A percentile compares a stretch with the other conserved stretches of the same genome.
These are phyloP conservation scores for Curvularia sp. DNA, from an alignment of 2,329 filamentous ascomycete species.

Conservation along the genomic window DNA sequence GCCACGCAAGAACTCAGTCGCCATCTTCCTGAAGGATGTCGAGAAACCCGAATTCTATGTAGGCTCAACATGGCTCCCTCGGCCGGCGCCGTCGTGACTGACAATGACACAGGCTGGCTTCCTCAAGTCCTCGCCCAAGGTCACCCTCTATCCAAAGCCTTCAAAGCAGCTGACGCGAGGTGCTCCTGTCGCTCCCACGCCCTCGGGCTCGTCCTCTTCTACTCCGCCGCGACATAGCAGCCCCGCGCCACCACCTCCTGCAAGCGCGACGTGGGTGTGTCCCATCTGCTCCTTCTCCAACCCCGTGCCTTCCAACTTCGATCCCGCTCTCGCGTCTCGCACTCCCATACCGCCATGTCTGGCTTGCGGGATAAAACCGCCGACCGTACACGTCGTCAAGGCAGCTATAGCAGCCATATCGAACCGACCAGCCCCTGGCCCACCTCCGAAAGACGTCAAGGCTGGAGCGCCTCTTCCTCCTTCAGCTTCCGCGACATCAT, in stretches of 20 bases:
- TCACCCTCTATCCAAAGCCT: constrained; percentile 86
- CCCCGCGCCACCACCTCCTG: constrained; percentile 57
- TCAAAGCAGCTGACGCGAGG: constrained; percentile 68
- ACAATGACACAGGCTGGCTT: constrained; percentile 73
- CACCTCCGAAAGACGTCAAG: constrained; percentile 46
- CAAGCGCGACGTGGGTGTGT: constrained; percentile 88
- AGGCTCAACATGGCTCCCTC: constrained; percentile 5
- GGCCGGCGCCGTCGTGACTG: constrained; percentile 17
- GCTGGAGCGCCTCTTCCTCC: constrained; percentile 39
- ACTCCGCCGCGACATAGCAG: constrained; percentile 47
- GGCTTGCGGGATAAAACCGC: constrained; percentile 92
- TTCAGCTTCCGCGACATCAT: constrained; percentile 21
- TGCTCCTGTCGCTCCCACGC: constrained; percentile 56
- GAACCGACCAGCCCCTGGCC: constrained; percentile 56
- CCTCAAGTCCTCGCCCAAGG: constrained; percentile 91
- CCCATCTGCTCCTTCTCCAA: constrained; percentile 96
- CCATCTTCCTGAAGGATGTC: constrained; percentile 87
- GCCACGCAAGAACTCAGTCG: constrained; percentile 82
- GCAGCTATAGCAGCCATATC: constrained; percentile 80
- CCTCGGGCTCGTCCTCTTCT: constrained; percentile 35
- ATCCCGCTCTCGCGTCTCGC: constrained; percentile 78
- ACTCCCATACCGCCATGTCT: constrained; percentile 86
- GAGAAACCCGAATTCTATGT: constrained; percentile 80
- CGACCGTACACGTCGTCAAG: constrained; percentile 81
- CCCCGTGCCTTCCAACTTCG: constrained; percentile 90